phyloP scores from a whole-genome alignment of 2,329 filamentous ascomycete genomes.

The Trichoderma semiorbis region DNA sequence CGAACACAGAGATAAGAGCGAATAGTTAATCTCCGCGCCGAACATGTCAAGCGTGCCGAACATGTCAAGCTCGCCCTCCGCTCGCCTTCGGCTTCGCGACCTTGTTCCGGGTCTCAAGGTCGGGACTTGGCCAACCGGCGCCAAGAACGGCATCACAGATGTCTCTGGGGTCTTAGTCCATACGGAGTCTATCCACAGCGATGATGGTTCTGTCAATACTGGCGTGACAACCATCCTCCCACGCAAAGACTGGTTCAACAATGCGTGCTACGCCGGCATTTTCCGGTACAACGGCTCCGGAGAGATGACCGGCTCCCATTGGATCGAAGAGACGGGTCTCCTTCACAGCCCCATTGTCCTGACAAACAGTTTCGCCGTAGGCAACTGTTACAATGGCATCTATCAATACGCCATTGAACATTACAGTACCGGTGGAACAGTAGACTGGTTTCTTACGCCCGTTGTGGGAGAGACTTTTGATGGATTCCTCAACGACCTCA shows the following conservation, averaged over 20 bases:
- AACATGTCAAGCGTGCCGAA: background rate
- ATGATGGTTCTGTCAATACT: slow-evolving; percentile 34
- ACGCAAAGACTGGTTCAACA: slow-evolving; percentile 38
- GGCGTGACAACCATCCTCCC: slow-evolving; percentile 46
- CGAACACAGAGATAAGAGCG: background rate
- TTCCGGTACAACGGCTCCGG: slow-evolving; percentile 60
- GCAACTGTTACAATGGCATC: slow-evolving; percentile 45
- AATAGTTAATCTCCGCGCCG: background rate
- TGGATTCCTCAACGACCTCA: slow-evolving; percentile 54
- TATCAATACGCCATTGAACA: slow-evolving; percentile 50
- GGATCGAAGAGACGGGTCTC: slow-evolving; percentile 56
- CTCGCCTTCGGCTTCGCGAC: slow-evolving; percentile 32
- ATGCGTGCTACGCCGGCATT: slow-evolving; percentile 42
- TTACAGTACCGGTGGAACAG: slow-evolving; percentile 37
- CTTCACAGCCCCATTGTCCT: slow-evolving; percentile 54
- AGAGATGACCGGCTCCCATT: slow-evolving; percentile 56
- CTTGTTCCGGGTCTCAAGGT: slow-evolving; percentile 40
- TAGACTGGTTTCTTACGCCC: slow-evolving; percentile 51
- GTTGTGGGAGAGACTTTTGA: slow-evolving; percentile 60
- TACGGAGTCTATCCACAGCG: slow-evolving; percentile 35
- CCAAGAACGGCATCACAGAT: slow-evolving; percentile 45
- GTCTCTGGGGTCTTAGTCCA: slow-evolving; percentile 43
- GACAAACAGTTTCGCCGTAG: slow-evolving; percentile 55
- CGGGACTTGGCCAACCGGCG: slow-evolving; percentile 39
- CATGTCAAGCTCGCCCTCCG: slow-evolving; percentile 1